Evolutionary conservation across 257 asterid species (phyloP).

Genomic region (Solanum neorickii): DNA sequence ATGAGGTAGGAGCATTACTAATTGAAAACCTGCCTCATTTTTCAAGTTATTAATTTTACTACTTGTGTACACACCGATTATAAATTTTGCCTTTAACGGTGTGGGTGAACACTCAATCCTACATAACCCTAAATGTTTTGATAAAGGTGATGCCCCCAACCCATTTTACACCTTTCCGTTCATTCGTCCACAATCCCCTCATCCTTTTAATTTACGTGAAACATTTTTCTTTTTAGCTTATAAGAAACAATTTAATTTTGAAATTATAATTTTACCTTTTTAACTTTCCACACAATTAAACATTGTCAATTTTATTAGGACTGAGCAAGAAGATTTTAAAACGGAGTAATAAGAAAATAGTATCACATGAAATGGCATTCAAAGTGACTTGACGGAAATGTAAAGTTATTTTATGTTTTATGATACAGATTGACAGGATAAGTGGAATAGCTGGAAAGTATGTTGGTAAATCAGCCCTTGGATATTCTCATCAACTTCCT

Average conservation of each 20-base stretch:
- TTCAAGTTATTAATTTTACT: too few relatives aligned
- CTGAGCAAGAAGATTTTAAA: background rate
- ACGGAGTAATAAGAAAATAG: background rate
- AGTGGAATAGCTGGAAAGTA: constrained; percentile 67
- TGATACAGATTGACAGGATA: constrained; percentile 53
- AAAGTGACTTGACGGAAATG: background rate
- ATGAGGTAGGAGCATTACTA: constrained; percentile 31
- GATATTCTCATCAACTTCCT: constrained; percentile 37
- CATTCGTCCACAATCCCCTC: background rate
- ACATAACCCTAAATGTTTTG: background rate
- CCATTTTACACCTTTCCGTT: background rate
- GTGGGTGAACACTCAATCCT: background rate
- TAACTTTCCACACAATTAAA: background rate
- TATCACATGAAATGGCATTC: background rate
- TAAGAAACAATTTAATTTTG: background rate
- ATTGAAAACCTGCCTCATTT: background rate
- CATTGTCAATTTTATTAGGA: background rate
- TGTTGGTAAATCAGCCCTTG: constrained; percentile 48
- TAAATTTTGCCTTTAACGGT: background rate
- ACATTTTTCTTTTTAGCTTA: background rate
- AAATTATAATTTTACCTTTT: background rate
- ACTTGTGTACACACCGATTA: background rate
- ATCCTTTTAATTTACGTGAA: background rate
- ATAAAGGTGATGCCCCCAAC: background rate
- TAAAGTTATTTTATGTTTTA: background rate